Conservation (phyloP, 1,284 basidiomycete species). For the Puccinia novopanici region DNA sequence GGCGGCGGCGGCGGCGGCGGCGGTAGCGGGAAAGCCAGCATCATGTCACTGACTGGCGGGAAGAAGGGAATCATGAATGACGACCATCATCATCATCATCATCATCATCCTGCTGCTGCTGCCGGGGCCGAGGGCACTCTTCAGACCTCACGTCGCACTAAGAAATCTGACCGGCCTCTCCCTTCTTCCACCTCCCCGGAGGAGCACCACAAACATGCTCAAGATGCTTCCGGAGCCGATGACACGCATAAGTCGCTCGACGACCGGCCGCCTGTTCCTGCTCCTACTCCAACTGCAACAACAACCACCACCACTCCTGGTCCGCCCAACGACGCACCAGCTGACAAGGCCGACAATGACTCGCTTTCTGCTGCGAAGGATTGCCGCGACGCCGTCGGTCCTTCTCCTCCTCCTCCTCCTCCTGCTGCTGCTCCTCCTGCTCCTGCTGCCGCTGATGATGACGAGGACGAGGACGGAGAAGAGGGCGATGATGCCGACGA, state of each 20-base stretch:
- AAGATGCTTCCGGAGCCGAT: neutral
- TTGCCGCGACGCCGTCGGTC: too few relatives aligned
- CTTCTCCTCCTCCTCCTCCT: neutral
- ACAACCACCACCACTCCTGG: neutral
- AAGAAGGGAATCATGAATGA: conserved; percentile 30
- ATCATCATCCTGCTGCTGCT: too few relatives aligned
- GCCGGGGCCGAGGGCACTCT: too few relatives aligned
- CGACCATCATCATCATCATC: neutral
- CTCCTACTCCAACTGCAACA: too few relatives aligned
- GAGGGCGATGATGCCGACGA: neutral
- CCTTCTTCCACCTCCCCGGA: neutral
- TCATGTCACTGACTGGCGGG: neutral
- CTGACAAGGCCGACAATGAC: neutral
- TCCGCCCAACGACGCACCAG: neutral
- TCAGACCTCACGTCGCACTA: neutral
- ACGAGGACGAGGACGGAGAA: neutral
- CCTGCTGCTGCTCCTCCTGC: neutral
- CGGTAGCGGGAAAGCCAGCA: neutral
- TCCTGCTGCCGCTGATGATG: neutral
- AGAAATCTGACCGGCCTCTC: neutral
- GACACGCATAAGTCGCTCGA: too few relatives aligned
- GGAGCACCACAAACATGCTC: neutral
- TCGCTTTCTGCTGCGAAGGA: too few relatives aligned
- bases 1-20: too few relatives aligned
- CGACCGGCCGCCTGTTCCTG: too few relatives aligned